These are phyloP conservation scores for Fusarium foetens DNA, from an alignment of 2,329 filamentous ascomycete species.

Conservation along the genomic window DNA sequence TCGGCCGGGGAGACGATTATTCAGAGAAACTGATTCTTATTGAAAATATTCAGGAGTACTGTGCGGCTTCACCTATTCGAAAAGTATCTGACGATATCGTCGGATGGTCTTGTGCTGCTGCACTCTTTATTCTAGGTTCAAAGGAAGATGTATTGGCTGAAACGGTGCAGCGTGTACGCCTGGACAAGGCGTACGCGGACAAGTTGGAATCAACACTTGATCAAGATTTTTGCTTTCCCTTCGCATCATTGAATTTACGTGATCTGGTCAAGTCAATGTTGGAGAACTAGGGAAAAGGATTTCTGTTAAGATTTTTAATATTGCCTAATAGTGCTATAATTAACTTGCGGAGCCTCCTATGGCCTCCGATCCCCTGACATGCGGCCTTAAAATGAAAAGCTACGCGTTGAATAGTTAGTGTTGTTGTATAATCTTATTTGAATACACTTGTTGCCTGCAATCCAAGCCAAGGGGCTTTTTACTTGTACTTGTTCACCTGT, in stretches of 20 bases:
- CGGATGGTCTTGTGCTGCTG: neutral
- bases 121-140: neutral
- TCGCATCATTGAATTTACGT: fast-evolving
- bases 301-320: too few species aligned
- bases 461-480: fast-evolving
- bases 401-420: too few species aligned
- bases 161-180: neutral
- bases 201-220: neutral
- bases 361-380: too few species aligned
- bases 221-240: neutral
- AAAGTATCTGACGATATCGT: neutral
- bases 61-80: fast-evolving
- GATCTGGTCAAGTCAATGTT: neutral
- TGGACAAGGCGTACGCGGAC: neutral
- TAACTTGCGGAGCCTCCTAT: too few species aligned
- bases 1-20: fast-evolving
- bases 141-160: neutral
- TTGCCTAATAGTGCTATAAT: too few species aligned
- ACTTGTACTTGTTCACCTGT: neutral
- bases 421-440: too few species aligned
- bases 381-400: too few species aligned
- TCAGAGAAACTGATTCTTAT: fast-evolving
- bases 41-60: neutral
- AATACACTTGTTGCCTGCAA: too few species aligned
- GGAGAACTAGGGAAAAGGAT: too few species aligned